A percentile compares a stretch with the other conserved stretches of the same genome.
phyloP scores from a whole-genome alignment of 2,329 filamentous ascomycete species.

The Colletotrichum theobromicola region DNA sequence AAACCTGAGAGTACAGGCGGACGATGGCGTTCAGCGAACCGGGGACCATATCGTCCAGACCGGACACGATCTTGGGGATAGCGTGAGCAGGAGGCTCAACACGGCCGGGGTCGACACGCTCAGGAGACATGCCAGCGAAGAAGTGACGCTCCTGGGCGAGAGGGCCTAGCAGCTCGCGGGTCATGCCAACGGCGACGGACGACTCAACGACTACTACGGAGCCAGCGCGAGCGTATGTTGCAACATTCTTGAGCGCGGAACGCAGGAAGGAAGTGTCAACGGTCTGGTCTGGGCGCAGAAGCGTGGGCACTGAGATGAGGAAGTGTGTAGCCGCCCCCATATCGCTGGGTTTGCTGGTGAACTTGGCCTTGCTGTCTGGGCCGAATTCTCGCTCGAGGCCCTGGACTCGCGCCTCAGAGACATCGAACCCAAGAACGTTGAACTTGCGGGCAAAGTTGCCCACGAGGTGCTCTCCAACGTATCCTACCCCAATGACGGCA shows the following conservation, averaged over 20 bases:
- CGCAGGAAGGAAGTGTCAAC: conserved; percentile 53
- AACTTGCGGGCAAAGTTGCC: conserved; percentile 45
- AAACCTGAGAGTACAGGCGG: conserved; percentile 50
- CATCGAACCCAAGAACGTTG: conserved; percentile 52
- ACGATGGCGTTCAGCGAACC: conserved; percentile 49
- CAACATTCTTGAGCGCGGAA: conserved; percentile 47
- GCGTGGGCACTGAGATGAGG: conserved; percentile 59
- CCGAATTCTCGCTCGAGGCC: conserved; percentile 34
- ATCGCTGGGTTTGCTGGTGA: conserved; percentile 39
- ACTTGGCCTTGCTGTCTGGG: conserved; percentile 31
- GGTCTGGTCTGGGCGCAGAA: conserved; percentile 49
- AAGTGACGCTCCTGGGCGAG: conserved; percentile 46
- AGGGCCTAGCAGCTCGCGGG: conserved; percentile 51
- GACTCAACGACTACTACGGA: conserved; percentile 57
- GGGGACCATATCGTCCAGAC: conserved; percentile 50
- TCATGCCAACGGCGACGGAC: conserved; percentile 61
- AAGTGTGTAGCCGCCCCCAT: conserved; percentile 53
- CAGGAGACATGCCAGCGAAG: conserved; percentile 55
- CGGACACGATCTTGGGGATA: conserved; percentile 61
- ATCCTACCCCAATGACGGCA: conserved; percentile 57
- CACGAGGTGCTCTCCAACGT: conserved; percentile 56
- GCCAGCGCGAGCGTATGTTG: conserved; percentile 44
- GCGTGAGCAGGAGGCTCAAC: conserved; percentile 39
- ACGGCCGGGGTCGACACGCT: conserved; percentile 58
- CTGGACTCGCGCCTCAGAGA: conserved; percentile 43